Percentiles rank a stretch among this genome's conserved stretches.
Evolutionary conservation across 2,329 filamentous ascomycete species (phyloP).

Genomic region (Daldinia sp.): DNA sequence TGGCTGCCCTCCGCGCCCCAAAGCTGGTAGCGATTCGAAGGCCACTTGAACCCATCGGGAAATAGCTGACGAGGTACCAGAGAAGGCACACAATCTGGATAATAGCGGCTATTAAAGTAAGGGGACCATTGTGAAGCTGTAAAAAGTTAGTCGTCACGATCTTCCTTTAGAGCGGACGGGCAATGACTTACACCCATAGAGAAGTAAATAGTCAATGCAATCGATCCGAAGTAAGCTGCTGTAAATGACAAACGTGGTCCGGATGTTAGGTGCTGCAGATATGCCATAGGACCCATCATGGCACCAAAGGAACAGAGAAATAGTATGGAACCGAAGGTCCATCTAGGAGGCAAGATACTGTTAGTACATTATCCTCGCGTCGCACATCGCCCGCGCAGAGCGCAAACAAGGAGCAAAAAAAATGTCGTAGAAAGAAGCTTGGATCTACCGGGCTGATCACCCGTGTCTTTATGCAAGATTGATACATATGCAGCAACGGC

Average conservation of each 20-base stretch:
- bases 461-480: slow-evolving; percentile 40
- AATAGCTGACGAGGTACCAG: slow-evolving; percentile 98
- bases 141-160: slow-evolving; percentile 36
- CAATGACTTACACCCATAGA: slow-evolving; percentile 80
- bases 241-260: slow-evolving; percentile 89
- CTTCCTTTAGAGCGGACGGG: not conserved
- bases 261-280: slow-evolving; percentile 84
- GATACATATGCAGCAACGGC: slow-evolving; percentile 44
- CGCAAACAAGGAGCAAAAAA: slow-evolving; percentile 9
- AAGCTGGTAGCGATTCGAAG: slow-evolving; percentile 87
- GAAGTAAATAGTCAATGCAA: slow-evolving; percentile 89
- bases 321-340: slow-evolving; percentile 89
- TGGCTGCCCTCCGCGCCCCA: slow-evolving; percentile 81
- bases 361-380: slow-evolving; percentile 35
- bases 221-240: slow-evolving; percentile 92
- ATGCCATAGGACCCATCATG: slow-evolving; percentile 88
- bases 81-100: slow-evolving; percentile 82
- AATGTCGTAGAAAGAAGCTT: slow-evolving; percentile 36
- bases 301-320: slow-evolving; percentile 94
- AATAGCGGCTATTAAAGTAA: slow-evolving; percentile 85
- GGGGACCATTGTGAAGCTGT: slow-evolving; percentile 82
- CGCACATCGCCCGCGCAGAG: slow-evolving; percentile 15
- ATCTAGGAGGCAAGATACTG: slow-evolving; percentile 65
- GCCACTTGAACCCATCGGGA: slow-evolving; percentile 93
- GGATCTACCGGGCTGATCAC: slow-evolving; percentile 40